Conservation (phyloP, 2,329 filamentous ascomycete species). For the Leptographium galeiforme region DNA sequence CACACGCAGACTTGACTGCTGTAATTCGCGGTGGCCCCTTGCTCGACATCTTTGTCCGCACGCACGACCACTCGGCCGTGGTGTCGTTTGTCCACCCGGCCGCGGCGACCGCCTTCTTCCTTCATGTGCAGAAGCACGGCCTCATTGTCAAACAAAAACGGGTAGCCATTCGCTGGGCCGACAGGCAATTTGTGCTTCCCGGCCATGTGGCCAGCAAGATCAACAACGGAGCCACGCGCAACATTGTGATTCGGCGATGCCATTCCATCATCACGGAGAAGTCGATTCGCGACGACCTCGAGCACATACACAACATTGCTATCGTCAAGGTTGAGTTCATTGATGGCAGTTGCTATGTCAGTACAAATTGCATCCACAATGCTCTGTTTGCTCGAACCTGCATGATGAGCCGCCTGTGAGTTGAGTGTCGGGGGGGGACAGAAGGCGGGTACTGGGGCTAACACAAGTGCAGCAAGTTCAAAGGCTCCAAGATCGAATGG, state of each 20-base stretch:
- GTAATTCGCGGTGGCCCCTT: constrained; percentile 57
- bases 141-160: constrained; percentile 57
- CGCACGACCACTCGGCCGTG: constrained; percentile 43
- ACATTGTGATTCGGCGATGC: constrained; percentile 53
- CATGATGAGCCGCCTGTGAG: constrained; percentile 52
- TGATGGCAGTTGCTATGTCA: constrained; percentile 49
- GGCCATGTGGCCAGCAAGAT: constrained; percentile 53
- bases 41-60: constrained; percentile 52
- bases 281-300: constrained; percentile 56
- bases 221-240: constrained; percentile 53
- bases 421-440: constrained; percentile 1
- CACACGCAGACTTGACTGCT: constrained; percentile 50
- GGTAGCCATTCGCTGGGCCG: constrained; percentile 57
- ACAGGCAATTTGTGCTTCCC: constrained; percentile 55
- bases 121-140: constrained; percentile 49
- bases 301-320: constrained; percentile 69
- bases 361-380: constrained; percentile 64
- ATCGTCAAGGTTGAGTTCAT: constrained; percentile 52
- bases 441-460: neutral
- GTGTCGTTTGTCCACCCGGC: constrained; percentile 57
- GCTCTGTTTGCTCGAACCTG: constrained; percentile 65
- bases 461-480: constrained; percentile 42
- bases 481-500: constrained; percentile 56
- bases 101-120: constrained; percentile 51
- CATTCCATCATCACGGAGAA: constrained; percentile 46